phyloP scores from a whole-genome alignment of 257 asterid genomes.

The Jasminum sambac region DNA sequence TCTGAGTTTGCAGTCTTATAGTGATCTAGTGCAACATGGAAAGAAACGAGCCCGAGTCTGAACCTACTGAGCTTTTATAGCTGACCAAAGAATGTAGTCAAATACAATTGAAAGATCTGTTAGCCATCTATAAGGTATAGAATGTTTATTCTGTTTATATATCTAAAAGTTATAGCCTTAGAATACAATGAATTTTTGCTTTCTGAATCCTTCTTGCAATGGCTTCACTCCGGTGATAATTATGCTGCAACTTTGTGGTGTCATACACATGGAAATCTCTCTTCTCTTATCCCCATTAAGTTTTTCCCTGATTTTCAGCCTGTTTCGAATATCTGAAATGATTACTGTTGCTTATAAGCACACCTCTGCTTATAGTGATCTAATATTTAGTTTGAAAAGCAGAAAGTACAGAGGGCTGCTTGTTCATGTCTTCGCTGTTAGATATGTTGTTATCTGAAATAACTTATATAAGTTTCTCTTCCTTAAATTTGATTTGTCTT shows the following conservation, averaged over 20 bases:
- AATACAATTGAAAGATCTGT: not conserved
- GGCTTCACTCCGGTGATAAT: too few species aligned
- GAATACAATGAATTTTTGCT: not conserved
- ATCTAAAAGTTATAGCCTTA: not conserved
- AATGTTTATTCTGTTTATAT: not conserved
- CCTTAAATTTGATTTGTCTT: not conserved
- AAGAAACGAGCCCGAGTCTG: slow-evolving; percentile 64
- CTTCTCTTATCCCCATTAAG: not conserved
- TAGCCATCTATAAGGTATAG: not conserved
- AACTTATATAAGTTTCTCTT: too few species aligned
- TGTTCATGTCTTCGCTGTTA: not conserved
- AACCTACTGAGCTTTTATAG: slow-evolving; percentile 26
- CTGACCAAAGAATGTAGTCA: not conserved
- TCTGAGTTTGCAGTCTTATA: slow-evolving; percentile 71
- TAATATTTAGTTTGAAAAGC: not conserved
- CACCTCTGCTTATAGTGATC: not conserved
- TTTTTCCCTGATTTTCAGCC: not conserved
- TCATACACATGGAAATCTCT: not conserved
- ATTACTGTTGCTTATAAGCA: not conserved
- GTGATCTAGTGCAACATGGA: slow-evolving; percentile 51
- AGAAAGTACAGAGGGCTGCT: not conserved
- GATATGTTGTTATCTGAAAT: not conserved
- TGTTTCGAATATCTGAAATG: not conserved
- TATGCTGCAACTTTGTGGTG: not conserved
- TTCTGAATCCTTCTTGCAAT: not conserved